phyloP scores from a whole-genome alignment of 257 asterid species.

The Lithospermum erythrorhizon region DNA sequence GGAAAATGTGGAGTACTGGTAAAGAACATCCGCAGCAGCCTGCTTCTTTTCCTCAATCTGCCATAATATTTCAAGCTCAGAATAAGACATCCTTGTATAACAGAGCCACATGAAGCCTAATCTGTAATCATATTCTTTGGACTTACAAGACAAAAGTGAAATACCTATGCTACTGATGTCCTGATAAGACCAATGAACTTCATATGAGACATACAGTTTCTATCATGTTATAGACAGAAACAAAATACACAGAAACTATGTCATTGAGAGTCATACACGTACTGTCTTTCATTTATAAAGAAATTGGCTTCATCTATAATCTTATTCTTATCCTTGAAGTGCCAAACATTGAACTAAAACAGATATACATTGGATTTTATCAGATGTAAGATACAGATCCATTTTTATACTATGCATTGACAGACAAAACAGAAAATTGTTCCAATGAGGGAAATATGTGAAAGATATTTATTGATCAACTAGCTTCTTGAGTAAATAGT shows the following conservation, averaged over 20 bases:
- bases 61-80: neutral
- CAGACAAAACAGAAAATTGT: too few species aligned
- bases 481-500: neutral
- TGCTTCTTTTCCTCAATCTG: constrained; percentile 85
- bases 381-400: neutral
- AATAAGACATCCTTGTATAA: neutral
- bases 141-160: too few species aligned
- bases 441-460: too few species aligned
- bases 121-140: neutral
- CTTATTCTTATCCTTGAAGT: neutral
- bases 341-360: neutral
- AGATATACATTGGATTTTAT: too few species aligned
- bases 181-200: neutral
- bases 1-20: constrained; percentile 73
- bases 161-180: neutral
- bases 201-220: neutral
- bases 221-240: too few species aligned
- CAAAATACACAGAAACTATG: too few species aligned
- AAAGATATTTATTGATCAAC: neutral
- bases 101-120: neutral
- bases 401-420: too few species aligned
- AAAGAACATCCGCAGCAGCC: constrained; percentile 92
- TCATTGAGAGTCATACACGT: too few species aligned
- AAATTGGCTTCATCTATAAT: too few species aligned
- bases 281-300: too few species aligned